Evolutionary conservation across 2,329 filamentous ascomycete species (phyloP).

Genomic region (Xylariaceae sp.): DNA sequence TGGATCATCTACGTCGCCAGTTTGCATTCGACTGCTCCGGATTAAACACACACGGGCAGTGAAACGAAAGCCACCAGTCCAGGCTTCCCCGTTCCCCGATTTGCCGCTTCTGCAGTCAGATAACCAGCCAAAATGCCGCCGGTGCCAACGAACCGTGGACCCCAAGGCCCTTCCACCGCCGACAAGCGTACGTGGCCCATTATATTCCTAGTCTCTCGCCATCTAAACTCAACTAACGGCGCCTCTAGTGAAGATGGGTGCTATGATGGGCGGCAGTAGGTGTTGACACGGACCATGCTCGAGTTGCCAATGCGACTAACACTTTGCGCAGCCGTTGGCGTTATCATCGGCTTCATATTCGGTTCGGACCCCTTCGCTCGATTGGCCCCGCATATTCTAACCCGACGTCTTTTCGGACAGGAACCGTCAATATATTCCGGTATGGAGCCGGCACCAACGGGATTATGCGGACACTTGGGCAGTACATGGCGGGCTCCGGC

Average conservation of each 20-base stretch:
- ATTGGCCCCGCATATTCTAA: slow-evolving; percentile 3
- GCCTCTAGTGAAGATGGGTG: slow-evolving; percentile 86
- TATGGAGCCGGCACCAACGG: slow-evolving; percentile 92
- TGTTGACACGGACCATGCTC: slow-evolving; percentile 24
- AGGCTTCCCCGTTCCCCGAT: neutral
- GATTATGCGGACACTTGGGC: slow-evolving; percentile 87
- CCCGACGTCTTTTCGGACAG: slow-evolving; percentile 42
- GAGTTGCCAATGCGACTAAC: slow-evolving; percentile 10
- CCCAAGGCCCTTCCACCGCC: slow-evolving; percentile 60
- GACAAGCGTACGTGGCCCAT: slow-evolving; percentile 57
- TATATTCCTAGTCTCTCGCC: neutral
- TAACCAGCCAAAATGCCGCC: slow-evolving; percentile 44
- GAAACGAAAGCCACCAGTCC: neutral
- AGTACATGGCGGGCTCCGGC: slow-evolving; percentile 94
- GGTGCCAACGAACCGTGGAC: slow-evolving; percentile 49
- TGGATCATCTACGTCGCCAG: slow-evolving; percentile 5
- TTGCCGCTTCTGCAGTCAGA: neutral
- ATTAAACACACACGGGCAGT: neutral
- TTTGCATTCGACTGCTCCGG: neutral
- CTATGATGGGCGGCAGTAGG: slow-evolving; percentile 97
- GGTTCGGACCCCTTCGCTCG: slow-evolving; percentile 48
- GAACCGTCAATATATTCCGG: slow-evolving; percentile 89
- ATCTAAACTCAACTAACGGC: slow-evolving; percentile 29
- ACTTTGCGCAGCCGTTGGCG: slow-evolving; percentile 68
- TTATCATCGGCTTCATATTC: slow-evolving; percentile 97